These are phyloP conservation scores for Pestalotiopsis sp. DNA, from an alignment of 2,329 filamentous ascomycete species.

Conservation along the genomic window DNA sequence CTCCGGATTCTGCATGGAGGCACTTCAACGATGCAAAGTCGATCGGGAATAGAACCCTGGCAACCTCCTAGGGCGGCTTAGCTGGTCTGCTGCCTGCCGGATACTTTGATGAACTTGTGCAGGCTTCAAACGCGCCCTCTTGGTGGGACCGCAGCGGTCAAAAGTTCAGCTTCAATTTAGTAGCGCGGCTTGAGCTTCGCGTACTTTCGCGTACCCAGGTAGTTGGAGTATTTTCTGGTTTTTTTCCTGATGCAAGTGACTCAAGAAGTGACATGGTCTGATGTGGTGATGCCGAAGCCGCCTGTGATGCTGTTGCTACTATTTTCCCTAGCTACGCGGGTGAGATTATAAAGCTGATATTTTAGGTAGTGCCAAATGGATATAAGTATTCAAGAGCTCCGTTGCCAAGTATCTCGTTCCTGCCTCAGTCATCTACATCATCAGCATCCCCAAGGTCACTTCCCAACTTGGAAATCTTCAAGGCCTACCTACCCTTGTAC, in stretches of 20 bases:
- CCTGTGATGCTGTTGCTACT: background rate
- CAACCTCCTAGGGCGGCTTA: background rate
- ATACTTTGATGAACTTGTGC: background rate
- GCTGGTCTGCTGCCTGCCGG: background rate
- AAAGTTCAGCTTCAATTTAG: background rate
- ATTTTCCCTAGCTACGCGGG: background rate
- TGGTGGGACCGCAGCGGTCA: slow-evolving; percentile 5
- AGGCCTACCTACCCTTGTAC: background rate
- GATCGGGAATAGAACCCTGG: background rate
- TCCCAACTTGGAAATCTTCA: background rate
- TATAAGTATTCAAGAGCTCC: background rate
- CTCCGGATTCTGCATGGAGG: background rate
- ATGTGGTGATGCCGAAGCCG: slow-evolving; percentile 9
- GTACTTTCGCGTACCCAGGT: background rate
- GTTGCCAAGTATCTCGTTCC: background rate
- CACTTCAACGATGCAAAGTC: background rate
- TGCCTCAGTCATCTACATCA: slow-evolving; percentile 7
- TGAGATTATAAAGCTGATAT: background rate
- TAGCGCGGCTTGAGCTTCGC: background rate
- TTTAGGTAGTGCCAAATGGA: background rate
- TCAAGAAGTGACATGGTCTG: background rate
- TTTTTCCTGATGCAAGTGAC: background rate
- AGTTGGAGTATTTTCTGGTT: background rate
- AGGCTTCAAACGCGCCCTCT: background rate
- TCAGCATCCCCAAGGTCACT: background rate